phyloP scores from a whole-genome alignment of 2,329 filamentous ascomycete species.

The Grosmannia clavigera region DNA sequence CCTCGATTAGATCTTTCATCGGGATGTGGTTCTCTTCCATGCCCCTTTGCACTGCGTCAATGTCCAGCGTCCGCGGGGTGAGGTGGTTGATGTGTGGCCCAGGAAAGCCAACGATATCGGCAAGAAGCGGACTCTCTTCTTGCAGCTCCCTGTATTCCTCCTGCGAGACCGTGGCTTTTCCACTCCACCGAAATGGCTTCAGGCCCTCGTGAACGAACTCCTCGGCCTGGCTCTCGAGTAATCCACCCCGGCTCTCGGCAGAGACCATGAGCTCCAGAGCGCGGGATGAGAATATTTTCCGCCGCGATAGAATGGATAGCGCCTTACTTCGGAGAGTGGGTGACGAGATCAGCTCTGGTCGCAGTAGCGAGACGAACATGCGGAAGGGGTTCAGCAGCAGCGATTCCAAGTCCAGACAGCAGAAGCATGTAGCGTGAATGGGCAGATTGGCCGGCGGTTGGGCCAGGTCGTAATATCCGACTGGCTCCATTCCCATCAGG shows the following conservation, averaged over 20 bases:
- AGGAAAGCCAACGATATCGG: constrained; percentile 30
- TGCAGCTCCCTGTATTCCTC: constrained; percentile 29
- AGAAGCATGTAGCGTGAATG: constrained; percentile 7
- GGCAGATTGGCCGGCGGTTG: not conserved
- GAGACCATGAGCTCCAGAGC: not conserved
- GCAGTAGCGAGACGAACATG: constrained; percentile 23
- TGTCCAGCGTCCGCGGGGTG: constrained; percentile 37
- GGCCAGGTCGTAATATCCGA: constrained; percentile 40
- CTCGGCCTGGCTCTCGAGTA: constrained; percentile 19
- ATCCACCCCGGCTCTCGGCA: constrained; percentile 10
- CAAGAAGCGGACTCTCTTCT: constrained; percentile 32
- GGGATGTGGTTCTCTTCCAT: constrained; percentile 30
- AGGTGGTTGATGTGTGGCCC: constrained; percentile 41
- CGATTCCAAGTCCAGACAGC: constrained; percentile 22
- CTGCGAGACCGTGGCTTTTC: constrained; percentile 24
- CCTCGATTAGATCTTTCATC: constrained; percentile 38
- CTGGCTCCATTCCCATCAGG: constrained; percentile 33
- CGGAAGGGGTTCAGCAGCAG: constrained; percentile 31
- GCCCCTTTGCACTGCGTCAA: constrained; percentile 26
- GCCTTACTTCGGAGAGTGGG: not conserved
- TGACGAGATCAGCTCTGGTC: constrained; percentile 26
- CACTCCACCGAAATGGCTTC: constrained; percentile 35
- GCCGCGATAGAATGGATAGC: not conserved
- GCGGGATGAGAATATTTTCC: not conserved
- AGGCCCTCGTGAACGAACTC: constrained; percentile 30